Evolutionary conservation across 1,284 basidiomycete genomes (phyloP).

Genomic region (Paramarasmius palmivorus): DNA sequence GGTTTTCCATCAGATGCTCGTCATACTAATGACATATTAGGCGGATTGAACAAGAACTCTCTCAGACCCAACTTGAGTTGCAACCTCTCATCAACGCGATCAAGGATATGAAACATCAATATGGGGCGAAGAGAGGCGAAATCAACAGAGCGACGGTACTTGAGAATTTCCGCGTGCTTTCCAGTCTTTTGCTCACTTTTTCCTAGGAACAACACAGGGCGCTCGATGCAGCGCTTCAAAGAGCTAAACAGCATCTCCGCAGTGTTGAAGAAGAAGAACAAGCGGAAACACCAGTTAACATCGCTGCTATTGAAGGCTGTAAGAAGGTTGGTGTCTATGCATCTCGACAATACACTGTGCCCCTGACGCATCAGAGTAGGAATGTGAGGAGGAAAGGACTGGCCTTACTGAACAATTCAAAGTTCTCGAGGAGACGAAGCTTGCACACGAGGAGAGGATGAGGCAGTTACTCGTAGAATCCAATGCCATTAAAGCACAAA

Average conservation of each 20-base stretch:
- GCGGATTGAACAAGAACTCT: constrained; percentile 19
- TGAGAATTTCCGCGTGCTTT: not conserved
- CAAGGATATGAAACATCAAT: constrained; percentile 14
- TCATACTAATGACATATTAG: constrained; percentile 18
- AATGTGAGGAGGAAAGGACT: constrained; percentile 53
- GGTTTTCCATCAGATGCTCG: constrained; percentile 2
- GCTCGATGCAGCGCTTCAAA: constrained; percentile 22
- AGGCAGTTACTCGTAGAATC: constrained; percentile 38
- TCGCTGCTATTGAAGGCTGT: constrained; percentile 64
- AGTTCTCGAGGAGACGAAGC: constrained; percentile 42
- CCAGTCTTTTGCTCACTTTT: not conserved
- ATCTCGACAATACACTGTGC: not conserved
- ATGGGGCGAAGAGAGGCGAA: constrained; percentile 21
- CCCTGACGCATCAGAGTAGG: constrained; percentile 35
- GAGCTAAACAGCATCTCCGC: constrained; percentile 28
- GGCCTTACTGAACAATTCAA: constrained; percentile 49
- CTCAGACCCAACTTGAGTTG: constrained; percentile 2
- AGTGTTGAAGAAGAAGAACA: constrained; percentile 56
- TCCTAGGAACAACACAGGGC: constrained; percentile 26
- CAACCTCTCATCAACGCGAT: constrained; percentile 13
- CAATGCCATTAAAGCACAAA: constrained; percentile 45
- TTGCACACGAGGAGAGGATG: constrained; percentile 43
- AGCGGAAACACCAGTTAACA: constrained; percentile 72
- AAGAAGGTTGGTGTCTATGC: constrained; percentile 40
- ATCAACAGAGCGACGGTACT: too few relatives aligned